Conservation (phyloP, 2,329 filamentous ascomycete genomes). For the Atkinsonella texensis region DNA sequence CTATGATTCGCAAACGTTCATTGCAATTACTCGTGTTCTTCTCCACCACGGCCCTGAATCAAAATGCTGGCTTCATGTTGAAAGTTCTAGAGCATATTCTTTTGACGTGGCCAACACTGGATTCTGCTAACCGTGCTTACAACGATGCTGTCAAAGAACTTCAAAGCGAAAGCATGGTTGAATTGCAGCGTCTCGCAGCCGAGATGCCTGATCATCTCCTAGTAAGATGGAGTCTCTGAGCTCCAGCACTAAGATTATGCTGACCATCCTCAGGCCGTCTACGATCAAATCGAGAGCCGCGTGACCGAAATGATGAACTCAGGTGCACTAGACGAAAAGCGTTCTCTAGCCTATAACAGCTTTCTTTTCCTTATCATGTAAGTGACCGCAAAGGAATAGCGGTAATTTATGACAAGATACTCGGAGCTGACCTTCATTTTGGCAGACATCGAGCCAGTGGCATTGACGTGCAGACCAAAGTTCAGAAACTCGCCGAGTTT, state of each 20-base stretch:
- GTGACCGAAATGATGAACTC: conserved; percentile 69
- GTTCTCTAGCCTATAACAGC: conserved; percentile 74
- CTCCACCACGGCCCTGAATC: conserved; percentile 67
- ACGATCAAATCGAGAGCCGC: conserved; percentile 73
- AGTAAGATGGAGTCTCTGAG: conserved; percentile 27
- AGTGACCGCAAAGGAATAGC: conserved; percentile 12
- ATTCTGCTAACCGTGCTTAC: conserved; percentile 59
- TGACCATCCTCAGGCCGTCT: conserved; percentile 48
- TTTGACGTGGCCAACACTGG: conserved; percentile 63
- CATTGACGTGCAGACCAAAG: conserved; percentile 58
- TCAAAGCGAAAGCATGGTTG: conserved; percentile 71
- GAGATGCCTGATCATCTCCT: conserved; percentile 87
- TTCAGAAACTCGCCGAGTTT: conserved; percentile 63
- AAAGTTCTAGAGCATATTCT: conserved; percentile 87
- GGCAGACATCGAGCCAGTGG: conserved; percentile 65
- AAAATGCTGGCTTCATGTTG: conserved; percentile 69
- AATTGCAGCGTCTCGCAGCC: conserved; percentile 77
- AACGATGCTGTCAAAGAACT: conserved; percentile 85
- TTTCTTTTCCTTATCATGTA: conserved; percentile 89
- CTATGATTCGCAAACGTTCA: conserved; percentile 68
- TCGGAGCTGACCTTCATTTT: neutral
- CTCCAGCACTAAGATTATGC: neutral
- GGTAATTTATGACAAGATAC: too few species aligned
- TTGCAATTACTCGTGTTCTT: conserved; percentile 76
- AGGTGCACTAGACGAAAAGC: conserved; percentile 65